Evolutionary conservation across 495 filamentous ascomycete genomes (phyloP), one percentile per base, ranked within the genome.

Genomic region (Penicillium silybi): DNA sequence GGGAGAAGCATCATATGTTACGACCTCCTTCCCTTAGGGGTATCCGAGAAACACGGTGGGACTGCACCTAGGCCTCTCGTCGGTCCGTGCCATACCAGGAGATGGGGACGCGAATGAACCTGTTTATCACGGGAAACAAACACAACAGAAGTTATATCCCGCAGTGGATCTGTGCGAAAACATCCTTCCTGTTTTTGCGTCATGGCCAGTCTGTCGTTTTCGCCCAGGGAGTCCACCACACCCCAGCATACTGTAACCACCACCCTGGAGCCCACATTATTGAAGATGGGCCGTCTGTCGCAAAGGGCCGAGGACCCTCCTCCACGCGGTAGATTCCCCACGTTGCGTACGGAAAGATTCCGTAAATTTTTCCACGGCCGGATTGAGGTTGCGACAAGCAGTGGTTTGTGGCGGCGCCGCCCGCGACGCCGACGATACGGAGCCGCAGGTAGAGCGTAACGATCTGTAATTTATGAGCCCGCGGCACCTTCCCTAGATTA

Each of bases 401-500:
- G 32, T 42, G 27, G 37, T n/a, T 41, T 39, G 35, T 38, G 46
- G 46, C 46, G 46, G 35, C 46, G 46, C 44, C 44, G 27, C 22
- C 46, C n/a, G 22, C 46, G 22, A 13, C 46, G 34, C 38, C 46
- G 35, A 37, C 10, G 29, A 32, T 48, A 19, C 46, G 18, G 11
- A 3, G 20, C 11, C 10, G 15, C n/a, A 15, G 18, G 25, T 15
- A 15, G 13, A 0, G n/a, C 34, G 22, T 29, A 32, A 15, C 10
- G 37, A 29, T 9, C 11, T 10, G 46, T 49, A 49, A 49, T 48
- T 48, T 48, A 48, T 18, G 23, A 40, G 41, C 42, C 50, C 18
- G 20, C 13, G 19, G 19, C 3, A 18, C 9, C 3, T 2, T 3
- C 29, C 22, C 23, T 4, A 9, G n/a, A 48, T 25, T 29, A 20